Evolutionary conservation across 1,284 basidiomycete genomes (phyloP), one percentile per base, ranked within the genome.

Genomic region (Coniferiporia weirii): DNA sequence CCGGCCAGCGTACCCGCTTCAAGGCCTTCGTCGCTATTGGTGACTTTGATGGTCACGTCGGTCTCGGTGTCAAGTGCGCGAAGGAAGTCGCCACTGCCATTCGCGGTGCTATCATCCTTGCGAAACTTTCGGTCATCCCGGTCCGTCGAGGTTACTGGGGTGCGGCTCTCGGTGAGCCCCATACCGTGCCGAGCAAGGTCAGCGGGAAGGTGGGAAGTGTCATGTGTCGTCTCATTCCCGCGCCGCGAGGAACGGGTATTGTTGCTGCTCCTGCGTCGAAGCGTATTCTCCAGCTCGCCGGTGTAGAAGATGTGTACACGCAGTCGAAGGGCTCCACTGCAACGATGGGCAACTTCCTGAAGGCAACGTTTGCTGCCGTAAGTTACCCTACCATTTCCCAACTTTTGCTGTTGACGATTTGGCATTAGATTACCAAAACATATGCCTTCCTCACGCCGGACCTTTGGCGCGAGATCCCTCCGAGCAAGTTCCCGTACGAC

Each of bases 11-110:
- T 70, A 99, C 97, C 65, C 91, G 96, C 66, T 99, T 99, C 88
- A 99, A 99, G 84, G 96, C 97, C 40, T 99, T 98, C 79, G 97
- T 99, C 71, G 97, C 97, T 64, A 97, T 99, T 71, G 97, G 97
- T 75, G 97, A 99, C 79, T 93, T 86, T 69, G 93, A 98, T 73
- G 97, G 96, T 63, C 97, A 99, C 76, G 94, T 99, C 70, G 97
- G 96, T 73, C 88, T 99, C 71, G 97, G 96, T 78, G 95, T 99
- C 77, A 99, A 99, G 83, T 98, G 96, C 76, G 95, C 96, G 70
- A 99, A 99, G 84, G 96, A 99, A 84, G 97, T 99, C 69, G 96
- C 97, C 46, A 98, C 95, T 62, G 96, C 97, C 69, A 98, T 99
- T 76, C 95, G 97, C 69, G 96, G 96, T 65, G 96, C 96, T 64